Base-by-base conservation (phyloP, 169 alveolate species). In the Eimeria mitis region DNA sequence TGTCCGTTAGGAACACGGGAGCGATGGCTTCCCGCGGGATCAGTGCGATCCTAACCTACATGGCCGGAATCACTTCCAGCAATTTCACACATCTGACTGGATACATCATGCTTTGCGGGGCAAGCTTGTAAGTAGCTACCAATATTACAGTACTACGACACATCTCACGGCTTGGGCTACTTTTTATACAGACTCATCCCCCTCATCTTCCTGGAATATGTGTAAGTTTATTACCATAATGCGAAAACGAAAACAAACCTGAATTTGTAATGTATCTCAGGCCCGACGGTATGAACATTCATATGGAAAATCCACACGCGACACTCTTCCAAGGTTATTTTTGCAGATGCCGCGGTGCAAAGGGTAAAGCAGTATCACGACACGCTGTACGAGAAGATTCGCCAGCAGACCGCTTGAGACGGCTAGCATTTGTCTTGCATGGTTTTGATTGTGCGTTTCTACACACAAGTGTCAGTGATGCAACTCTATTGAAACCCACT, bases 1-100 rank as follows among this genome's bases (percentile, higher is more conserved):
- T 98, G 98, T 98, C 99, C 34, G 98, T 99, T 65, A 97, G 99
- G 65, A 98, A 98, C 95, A 97, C 99, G 40, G 99, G 99, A 8
- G 97, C 98, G 28, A 96, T 98, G 81, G 96, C 99, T 11, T 98
- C 99, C 68, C 98, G 98, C 75, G 97, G 98, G 44, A 94, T 98
- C 52, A 99, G 99, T n/a, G 99, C 99, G 21, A 68, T 98, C 44
- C 96, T 99, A 8, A 98, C 99, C 25, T 98, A 97, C 81, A 84
- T 96, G 63, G 96, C 98, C 40, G 99, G 99, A 19, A 98, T 99
- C 4, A 99, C 99, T 40, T 98, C 98, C 73, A 97, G 96, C 89
- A 97, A 99, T 94, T 99, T 99, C 97, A 97, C 97, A 19, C 97
- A 98, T 54, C 91, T 99, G 40, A 98, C 99, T 98, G 89, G 98